Conservation (phyloP, 169 alveolate species). For the Hammondia hammondi region DNA sequence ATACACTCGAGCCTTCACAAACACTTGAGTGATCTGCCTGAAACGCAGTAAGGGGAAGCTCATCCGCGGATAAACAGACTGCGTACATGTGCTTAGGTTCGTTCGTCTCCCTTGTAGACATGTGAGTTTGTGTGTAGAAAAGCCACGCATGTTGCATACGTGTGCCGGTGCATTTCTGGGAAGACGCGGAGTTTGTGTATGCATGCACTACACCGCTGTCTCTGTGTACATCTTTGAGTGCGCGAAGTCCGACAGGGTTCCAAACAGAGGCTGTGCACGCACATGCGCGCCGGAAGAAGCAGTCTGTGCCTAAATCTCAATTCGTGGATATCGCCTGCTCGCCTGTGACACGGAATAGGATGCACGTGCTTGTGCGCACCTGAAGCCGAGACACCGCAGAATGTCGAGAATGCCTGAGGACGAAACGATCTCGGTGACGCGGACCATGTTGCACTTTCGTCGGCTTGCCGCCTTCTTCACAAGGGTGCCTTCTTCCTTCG, state of each 20-base stretch:
- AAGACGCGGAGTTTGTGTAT: no score
- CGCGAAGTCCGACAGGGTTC: no score
- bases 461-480: conserved; percentile 18
- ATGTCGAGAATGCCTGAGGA: background rate
- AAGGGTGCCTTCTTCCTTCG: background rate
- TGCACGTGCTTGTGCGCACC: background rate
- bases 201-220: no score
- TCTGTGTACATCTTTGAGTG: no score
- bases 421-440: conserved; percentile 18
- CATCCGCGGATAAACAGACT: no score
- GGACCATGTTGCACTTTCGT: background rate
- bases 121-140: no score
- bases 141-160: no score
- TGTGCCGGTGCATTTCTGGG: no score
- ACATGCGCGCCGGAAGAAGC: background rate
- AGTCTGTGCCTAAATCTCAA: background rate
- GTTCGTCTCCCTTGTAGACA: no score
- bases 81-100: no score
- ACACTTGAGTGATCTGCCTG: conserved; percentile 17
- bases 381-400: conserved; percentile 2
- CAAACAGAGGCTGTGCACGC: background rate
- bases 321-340: background rate
- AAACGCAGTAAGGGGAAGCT: background rate
- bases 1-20: background rate
- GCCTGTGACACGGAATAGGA: background rate